Conservation (phyloP, 2,329 filamentous ascomycete genomes). For the Neofusicoccum laricinum region DNA sequence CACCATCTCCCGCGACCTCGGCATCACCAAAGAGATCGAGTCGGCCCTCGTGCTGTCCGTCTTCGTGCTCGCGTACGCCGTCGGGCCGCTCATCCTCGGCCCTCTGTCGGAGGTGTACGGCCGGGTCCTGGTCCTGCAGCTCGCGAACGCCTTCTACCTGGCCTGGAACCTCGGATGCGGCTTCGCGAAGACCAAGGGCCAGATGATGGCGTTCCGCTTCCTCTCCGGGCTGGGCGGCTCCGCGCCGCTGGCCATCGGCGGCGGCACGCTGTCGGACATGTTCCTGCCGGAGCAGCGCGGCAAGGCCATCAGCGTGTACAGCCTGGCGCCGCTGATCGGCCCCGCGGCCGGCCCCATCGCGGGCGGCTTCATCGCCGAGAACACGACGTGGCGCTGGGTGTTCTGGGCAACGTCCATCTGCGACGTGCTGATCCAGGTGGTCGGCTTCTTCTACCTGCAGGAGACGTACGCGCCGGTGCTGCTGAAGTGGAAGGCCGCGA, state of each 20-base stretch:
- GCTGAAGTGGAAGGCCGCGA: slow-evolving; percentile 56
- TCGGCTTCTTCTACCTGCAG: slow-evolving; percentile 60
- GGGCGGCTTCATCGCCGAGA: slow-evolving; percentile 63
- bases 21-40: slow-evolving; percentile 30
- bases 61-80: slow-evolving; percentile 36
- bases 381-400: slow-evolving; percentile 69
- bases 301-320: slow-evolving; percentile 61
- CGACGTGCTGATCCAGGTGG: slow-evolving; percentile 59
- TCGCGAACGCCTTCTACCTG: slow-evolving; percentile 33
- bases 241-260: slow-evolving; percentile 38
- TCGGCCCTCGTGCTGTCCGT: slow-evolving; percentile 33
- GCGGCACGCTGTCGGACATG: slow-evolving; percentile 49
- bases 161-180: slow-evolving; percentile 40
- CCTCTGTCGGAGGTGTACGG: slow-evolving; percentile 37
- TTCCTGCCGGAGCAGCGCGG: slow-evolving; percentile 63
- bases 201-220: slow-evolving; percentile 38
- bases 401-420: slow-evolving; percentile 67
- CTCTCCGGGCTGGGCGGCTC: slow-evolving; percentile 37
- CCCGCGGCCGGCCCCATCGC: slow-evolving; percentile 65
- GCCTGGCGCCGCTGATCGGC: slow-evolving; percentile 61
- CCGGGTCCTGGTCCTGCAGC: slow-evolving; percentile 31
- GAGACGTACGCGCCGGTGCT: slow-evolving; percentile 67
- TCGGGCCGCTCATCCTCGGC: slow-evolving; percentile 36
- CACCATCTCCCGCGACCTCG: slow-evolving; percentile 30
- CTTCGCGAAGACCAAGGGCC: slow-evolving; percentile 34